These are phyloP conservation scores for Cryptosporidium andersoni DNA, from an alignment of 169 alveolate species.

Conservation along the genomic window DNA sequence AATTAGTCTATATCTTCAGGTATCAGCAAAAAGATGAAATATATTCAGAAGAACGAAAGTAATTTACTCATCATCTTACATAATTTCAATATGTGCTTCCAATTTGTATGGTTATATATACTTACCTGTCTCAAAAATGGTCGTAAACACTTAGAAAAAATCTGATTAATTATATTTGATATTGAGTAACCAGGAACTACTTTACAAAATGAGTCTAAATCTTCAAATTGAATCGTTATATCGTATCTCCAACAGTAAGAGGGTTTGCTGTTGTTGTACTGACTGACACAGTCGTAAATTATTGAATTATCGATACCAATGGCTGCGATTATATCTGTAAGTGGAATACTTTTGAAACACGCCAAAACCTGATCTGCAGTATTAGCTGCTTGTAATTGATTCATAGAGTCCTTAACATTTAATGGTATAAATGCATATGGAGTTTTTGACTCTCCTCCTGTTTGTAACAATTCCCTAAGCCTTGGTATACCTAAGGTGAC, in stretches of 20 bases:
- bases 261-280: background rate
- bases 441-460: constrained; percentile 77
- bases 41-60: constrained; percentile 71
- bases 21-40: background rate
- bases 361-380: constrained; percentile 26
- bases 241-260: constrained; percentile 83
- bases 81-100: background rate
- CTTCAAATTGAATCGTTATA: constrained; percentile 85
- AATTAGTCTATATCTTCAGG: background rate
- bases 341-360: constrained; percentile 49
- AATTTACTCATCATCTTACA: constrained; percentile 24
- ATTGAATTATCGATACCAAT: constrained; percentile 67
- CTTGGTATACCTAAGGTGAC: constrained; percentile 99
- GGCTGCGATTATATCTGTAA: constrained; percentile 52
- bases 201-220: constrained; percentile 79
- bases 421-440: constrained; percentile 59
- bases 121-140: constrained; percentile 70
- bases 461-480: constrained; percentile 92
- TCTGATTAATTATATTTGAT: constrained; percentile 26
- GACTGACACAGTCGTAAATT: constrained; percentile 10
- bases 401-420: background rate
- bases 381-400: background rate
- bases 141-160: constrained; percentile 50
- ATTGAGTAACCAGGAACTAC: constrained; percentile 26
- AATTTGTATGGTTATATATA: background rate